A percentile compares a stretch with the other conserved stretches of the same genome.
phyloP scores from a whole-genome alignment of 139 green algal species.

The Mychonastes homosphaera region DNA sequence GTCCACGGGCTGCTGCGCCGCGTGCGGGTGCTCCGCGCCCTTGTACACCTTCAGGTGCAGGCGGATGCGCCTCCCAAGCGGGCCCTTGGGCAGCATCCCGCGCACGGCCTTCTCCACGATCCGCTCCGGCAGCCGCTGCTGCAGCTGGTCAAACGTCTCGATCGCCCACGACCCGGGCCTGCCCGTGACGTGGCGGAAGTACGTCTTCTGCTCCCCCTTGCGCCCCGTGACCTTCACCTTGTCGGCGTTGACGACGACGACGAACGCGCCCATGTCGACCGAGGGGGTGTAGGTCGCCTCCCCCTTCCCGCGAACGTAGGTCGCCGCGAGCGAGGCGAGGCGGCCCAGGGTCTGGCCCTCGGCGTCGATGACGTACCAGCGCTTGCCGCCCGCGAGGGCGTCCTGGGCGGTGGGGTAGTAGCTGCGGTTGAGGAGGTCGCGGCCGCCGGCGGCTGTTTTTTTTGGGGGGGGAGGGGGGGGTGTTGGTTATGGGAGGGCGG shows the following conservation, averaged over 20 bases:
- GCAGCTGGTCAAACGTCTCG: constrained; percentile 72
- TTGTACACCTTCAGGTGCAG: constrained; percentile 93
- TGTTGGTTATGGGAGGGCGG: not conserved
- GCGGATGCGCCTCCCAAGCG: constrained; percentile 71
- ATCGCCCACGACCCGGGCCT: constrained; percentile 60
- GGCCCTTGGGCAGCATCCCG: constrained; percentile 95
- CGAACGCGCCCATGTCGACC: constrained; percentile 93
- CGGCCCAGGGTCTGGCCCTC: constrained; percentile 87
- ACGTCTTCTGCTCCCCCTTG: constrained; percentile 87
- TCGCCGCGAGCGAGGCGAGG: constrained; percentile 74
- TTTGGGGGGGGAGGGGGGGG: not conserved
- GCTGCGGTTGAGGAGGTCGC: constrained; percentile 82
- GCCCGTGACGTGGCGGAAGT: constrained; percentile 69
- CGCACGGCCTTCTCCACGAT: constrained; percentile 95
- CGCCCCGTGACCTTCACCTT: constrained; percentile 83
- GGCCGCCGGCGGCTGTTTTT: no score
- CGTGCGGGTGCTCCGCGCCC: constrained; percentile 80
- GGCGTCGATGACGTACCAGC: constrained; percentile 92
- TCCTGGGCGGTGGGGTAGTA: constrained; percentile 93
- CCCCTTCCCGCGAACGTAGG: constrained; percentile 88
- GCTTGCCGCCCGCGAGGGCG: constrained; percentile 61
- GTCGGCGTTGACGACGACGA: constrained; percentile 94
- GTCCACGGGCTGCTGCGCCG: constrained; percentile 81
- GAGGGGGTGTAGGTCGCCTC: constrained; percentile 74
- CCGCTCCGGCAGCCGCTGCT: constrained; percentile 87